Evolutionary conservation across 164 flowering plant genomes (phyloP), one percentile per base, ranked within the genome.

Genomic region (Warburgia ugandensis): DNA sequence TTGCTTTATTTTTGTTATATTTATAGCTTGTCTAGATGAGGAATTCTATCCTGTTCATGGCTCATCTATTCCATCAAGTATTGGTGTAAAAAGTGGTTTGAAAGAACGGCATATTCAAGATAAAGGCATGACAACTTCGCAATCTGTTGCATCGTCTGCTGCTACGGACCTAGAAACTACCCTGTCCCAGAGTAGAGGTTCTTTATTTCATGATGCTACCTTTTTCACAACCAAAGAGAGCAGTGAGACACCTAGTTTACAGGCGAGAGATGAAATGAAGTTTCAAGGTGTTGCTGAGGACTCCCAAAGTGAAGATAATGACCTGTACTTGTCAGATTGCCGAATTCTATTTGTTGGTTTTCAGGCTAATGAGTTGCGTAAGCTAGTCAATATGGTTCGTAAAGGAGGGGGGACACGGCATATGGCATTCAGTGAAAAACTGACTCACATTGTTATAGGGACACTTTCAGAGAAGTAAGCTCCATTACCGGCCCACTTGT

Each of bases 401-500:
- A 77, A 52, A 67, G 95, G 99, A 55, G 99, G 97, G 36, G 99
- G 92, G 8, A 89, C 97, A 55, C 83, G 99, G 21, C 80, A 77
- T 70, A 71, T 83, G 83, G 63, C 68, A 14, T 67, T 70, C 52
- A 76, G 60, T 56, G 86, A 88, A 45, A 82, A 68, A 61, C 64
- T 92, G 76, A 92, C 95, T 11, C 97, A 92, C 66, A 73, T 92
- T 44, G 58, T 88, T 30, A 75, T 85, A 55, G 99, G 99, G 50
- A 56, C 63, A 47, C 94, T 89, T 29, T 75, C 95, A 33, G 99
- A 88, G 60, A 58, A 33, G 98, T 92, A 73, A 79, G 88, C 59
- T 11, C 36, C 50, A n/a, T n/a, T n/a, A n/a, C n/a, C n/a, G n/a
- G n/a, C n/a, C n/a, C n/a, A n/a, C n/a, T n/a, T n/a, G n/a, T n/a